Conservation (phyloP, 495 filamentous ascomycete species). For the Articulospora tetracladia region DNA sequence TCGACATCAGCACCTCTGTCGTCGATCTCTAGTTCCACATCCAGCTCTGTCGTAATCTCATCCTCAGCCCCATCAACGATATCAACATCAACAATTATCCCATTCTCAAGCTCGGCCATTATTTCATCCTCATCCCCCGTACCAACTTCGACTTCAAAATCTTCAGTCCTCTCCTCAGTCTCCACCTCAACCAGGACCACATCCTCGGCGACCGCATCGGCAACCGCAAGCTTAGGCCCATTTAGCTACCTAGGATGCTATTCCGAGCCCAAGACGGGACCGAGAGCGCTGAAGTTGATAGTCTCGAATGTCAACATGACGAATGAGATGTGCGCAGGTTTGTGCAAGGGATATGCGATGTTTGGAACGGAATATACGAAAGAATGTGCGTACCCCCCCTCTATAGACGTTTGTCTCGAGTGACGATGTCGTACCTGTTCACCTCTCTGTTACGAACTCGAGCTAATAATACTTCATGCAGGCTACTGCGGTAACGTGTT, state of each 20-base stretch:
- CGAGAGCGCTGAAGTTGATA: constrained; percentile 10
- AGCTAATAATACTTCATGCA: background rate
- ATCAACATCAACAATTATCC: too few relatives aligned
- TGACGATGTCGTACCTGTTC: background rate
- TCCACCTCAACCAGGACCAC: background rate
- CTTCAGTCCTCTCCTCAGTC: background rate
- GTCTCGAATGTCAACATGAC: constrained; percentile 26
- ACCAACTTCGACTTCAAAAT: background rate
- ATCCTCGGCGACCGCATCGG: background rate
- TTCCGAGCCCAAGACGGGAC: constrained; percentile 23
- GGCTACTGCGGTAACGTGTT: constrained; percentile 30
- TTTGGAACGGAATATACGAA: constrained; percentile 34
- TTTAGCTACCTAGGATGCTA: constrained; percentile 25
- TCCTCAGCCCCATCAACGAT: background rate
- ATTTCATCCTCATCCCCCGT: background rate
- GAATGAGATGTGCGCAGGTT: constrained; percentile 29
- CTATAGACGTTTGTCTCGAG: background rate
- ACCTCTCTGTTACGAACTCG: background rate
- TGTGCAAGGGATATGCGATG: constrained; percentile 26
- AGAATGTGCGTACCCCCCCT: constrained; percentile 15
- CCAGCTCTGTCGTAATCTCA: background rate
- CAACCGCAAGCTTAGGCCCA: constrained; percentile 2
- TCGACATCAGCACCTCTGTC: constrained; percentile 2
- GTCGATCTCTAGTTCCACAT: background rate
- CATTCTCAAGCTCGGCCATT: too few relatives aligned